phyloP scores from a whole-genome alignment of 305 asterid species.

The Fraxinus xanthoxyloides region DNA sequence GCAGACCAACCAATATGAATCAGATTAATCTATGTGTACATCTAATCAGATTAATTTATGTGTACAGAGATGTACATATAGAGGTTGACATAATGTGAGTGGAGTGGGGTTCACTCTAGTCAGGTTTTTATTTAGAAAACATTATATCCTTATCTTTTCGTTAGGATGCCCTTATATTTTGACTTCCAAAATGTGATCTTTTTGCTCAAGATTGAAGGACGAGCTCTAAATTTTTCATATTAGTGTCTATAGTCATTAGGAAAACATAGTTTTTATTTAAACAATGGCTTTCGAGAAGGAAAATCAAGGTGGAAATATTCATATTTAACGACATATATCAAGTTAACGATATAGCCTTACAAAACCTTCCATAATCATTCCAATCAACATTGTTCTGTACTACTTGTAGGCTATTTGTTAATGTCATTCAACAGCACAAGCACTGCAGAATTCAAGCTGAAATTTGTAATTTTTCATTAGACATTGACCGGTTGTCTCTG shows the following conservation, averaged over 20 bases:
- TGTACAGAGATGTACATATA: too few species aligned
- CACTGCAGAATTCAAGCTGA: background rate
- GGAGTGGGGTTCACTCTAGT: too few species aligned
- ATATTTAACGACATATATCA: background rate
- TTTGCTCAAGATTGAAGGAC: background rate
- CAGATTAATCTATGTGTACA: too few species aligned
- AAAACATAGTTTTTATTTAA: background rate
- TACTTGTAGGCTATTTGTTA: background rate
- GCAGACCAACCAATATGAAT: background rate
- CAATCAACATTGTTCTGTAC: background rate
- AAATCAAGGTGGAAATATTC: background rate
- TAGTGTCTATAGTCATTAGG: background rate
- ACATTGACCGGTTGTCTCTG: background rate
- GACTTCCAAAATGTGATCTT: background rate
- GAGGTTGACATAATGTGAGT: too few species aligned
- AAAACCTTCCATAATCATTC: background rate
- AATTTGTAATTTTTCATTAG: background rate
- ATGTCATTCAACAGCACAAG: background rate
- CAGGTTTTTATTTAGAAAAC: background rate
- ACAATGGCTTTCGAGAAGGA: background rate
- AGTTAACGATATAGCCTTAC: background rate
- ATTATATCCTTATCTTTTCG: background rate
- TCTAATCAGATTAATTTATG: too few species aligned
- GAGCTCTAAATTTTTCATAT: background rate
- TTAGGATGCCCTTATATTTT: background rate